These are phyloP conservation scores for Fraxinus latifolia DNA, from an alignment of 305 asterid genomes.

Conservation along the genomic window DNA sequence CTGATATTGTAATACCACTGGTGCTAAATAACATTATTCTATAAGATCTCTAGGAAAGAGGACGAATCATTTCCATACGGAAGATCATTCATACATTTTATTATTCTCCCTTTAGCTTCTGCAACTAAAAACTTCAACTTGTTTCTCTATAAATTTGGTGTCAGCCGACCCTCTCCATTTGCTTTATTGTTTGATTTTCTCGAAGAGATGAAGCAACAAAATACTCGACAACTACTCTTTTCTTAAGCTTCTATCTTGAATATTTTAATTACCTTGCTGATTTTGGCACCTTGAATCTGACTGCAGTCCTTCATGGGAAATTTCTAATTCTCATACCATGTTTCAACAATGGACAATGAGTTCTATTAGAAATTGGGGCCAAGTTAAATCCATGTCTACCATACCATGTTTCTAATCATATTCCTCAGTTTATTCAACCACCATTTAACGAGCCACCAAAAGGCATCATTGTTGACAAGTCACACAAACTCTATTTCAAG, in stretches of 20 bases:
- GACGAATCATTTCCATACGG: no score
- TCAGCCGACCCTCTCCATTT: not conserved
- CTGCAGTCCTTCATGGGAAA: not conserved
- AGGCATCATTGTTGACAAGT: no score
- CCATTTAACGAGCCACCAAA: not conserved
- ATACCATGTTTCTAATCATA: not conserved
- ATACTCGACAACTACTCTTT: not conserved
- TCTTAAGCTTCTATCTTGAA: not conserved
- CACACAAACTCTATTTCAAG: not conserved
- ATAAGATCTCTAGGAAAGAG: no score
- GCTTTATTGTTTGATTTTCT: not conserved
- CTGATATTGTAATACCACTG: no score
- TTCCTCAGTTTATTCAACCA: not conserved
- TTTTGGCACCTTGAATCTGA: not conserved
- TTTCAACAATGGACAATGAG: not conserved
- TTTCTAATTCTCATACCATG: not conserved
- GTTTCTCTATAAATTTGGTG: not conserved
- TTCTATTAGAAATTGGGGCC: not conserved
- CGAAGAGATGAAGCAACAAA: not conserved
- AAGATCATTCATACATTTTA: not conserved
- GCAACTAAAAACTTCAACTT: not conserved
- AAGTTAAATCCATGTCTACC: no score
- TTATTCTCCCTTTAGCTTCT: not conserved
- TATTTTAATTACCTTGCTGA: not conserved
- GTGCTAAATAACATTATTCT: no score